Evolutionary conservation across 1,284 basidiomycete species (phyloP).

Genomic region (Pseudozyma flocculosa): DNA sequence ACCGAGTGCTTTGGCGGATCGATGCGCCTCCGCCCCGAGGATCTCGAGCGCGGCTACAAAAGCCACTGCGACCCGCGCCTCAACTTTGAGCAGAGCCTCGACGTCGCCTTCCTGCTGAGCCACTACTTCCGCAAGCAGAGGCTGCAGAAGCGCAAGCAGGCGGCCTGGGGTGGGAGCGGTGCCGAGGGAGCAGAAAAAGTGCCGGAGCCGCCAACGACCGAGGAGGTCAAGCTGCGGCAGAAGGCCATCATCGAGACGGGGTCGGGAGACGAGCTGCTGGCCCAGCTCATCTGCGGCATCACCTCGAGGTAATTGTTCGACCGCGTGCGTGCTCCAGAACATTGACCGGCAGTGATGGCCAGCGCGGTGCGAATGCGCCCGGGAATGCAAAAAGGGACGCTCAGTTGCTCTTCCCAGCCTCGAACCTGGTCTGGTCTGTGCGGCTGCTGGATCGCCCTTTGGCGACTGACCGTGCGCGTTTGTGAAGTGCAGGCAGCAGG

Average conservation of each 20-base stretch:
- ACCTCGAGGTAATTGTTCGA: conserved; percentile 1
- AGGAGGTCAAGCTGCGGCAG: conserved; percentile 30
- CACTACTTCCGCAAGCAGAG: conserved; percentile 47
- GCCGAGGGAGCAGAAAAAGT: neutral
- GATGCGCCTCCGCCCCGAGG: conserved; percentile 64
- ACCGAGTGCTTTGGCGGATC: conserved; percentile 66
- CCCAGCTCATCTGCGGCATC: conserved; percentile 31
- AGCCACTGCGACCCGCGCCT: conserved; percentile 59
- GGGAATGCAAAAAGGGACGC: too few species aligned
- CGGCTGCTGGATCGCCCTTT: too few species aligned
- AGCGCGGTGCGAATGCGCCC: too few species aligned
- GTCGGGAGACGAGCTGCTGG: conserved; percentile 30
- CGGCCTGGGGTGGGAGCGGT: too few species aligned
- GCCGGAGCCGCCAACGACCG: neutral
- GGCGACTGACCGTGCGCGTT: too few species aligned
- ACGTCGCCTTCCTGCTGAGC: conserved; percentile 53
- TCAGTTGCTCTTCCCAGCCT: too few species aligned
- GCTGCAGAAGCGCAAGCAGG: conserved; percentile 9
- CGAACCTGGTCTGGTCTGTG: too few species aligned
- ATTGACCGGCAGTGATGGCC: too few species aligned
- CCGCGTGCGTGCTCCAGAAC: too few species aligned
- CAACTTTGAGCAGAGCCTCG: conserved; percentile 64
- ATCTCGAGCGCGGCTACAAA: conserved; percentile 62
- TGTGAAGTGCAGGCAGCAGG: too few species aligned
- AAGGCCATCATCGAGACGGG: conserved; percentile 30